phyloP scores from a whole-genome alignment of 108 stramenopile species.

The Nannochloropsis granulata region DNA sequence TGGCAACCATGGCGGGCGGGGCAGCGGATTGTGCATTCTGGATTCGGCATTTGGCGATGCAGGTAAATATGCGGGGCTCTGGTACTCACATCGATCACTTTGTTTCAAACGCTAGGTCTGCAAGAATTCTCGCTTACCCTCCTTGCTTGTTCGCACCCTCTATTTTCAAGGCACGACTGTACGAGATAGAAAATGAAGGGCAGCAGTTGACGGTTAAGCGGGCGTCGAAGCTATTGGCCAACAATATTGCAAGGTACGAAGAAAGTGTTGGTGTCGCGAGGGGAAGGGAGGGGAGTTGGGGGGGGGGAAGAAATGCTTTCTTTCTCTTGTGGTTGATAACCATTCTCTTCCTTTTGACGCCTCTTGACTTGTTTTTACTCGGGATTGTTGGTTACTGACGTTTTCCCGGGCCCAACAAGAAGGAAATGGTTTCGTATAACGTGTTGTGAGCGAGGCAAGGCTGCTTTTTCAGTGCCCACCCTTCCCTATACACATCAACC shows the following conservation, averaged over 20 bases:
- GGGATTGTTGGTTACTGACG: too few species aligned
- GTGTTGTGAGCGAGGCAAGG: too few species aligned
- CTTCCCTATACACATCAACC: neutral
- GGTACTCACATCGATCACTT: neutral
- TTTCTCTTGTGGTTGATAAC: too few species aligned
- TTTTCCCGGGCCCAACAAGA: too few species aligned
- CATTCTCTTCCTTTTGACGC: neutral
- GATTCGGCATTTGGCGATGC: slow-evolving; percentile 20
- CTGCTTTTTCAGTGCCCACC: too few species aligned
- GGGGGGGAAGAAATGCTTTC: too few species aligned
- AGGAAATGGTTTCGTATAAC: too few species aligned
- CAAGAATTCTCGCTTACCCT: neutral
- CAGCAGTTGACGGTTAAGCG: neutral
- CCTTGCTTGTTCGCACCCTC: neutral
- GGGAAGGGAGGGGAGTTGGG: too few species aligned
- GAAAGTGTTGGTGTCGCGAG: neutral
- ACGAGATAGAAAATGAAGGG: neutral
- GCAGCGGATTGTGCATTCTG: slow-evolving; percentile 31
- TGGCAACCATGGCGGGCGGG: slow-evolving; percentile 34
- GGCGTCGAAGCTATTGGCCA: slow-evolving; percentile 26
- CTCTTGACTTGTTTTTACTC: too few species aligned
- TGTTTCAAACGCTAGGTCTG: too few species aligned
- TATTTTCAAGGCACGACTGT: neutral
- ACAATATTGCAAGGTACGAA: neutral
- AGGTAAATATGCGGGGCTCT: neutral